A percentile compares a stretch with the other conserved stretches of the same genome.
These are phyloP conservation scores for Aspergillus latus DNA, from an alignment of 2,329 filamentous ascomycete species.

Conservation along the genomic window DNA sequence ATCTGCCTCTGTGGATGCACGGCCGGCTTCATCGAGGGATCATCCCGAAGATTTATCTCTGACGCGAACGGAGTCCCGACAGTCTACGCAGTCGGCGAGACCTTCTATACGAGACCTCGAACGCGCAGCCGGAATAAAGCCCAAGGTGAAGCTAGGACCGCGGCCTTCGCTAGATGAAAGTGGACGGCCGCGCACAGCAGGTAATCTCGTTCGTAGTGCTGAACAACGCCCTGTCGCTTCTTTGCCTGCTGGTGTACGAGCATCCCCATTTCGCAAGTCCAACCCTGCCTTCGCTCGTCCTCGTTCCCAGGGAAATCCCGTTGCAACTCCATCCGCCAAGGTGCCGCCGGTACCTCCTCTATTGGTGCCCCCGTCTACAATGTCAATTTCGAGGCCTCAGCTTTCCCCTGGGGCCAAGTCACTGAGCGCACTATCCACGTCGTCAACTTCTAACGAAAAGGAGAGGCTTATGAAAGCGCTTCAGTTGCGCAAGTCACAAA, in stretches of 20 bases:
- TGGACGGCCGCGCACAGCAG: slow-evolving; percentile 60
- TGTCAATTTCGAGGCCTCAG: slow-evolving; percentile 35
- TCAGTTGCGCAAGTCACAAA: slow-evolving; percentile 82
- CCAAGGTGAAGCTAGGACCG: slow-evolving; percentile 84
- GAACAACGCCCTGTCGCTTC: slow-evolving; percentile 72
- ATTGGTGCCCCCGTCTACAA: slow-evolving; percentile 39
- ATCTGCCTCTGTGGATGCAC: slow-evolving; percentile 15
- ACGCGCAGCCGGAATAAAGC: slow-evolving; percentile 39
- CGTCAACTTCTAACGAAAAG: slow-evolving; percentile 81
- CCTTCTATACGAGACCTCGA: slow-evolving; percentile 48
- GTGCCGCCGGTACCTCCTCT: slow-evolving; percentile 40
- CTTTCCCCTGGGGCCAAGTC: slow-evolving; percentile 43
- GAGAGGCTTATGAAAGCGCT: slow-evolving; percentile 90
- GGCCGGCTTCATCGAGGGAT: slow-evolving; percentile 20
- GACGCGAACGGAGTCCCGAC: slow-evolving; percentile 36
- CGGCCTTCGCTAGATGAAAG: slow-evolving; percentile 68
- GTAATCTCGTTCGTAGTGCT: slow-evolving; percentile 44
- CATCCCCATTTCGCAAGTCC: slow-evolving; percentile 51
- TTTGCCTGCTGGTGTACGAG: slow-evolving; percentile 76
- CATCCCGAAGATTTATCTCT: slow-evolving; percentile 38
- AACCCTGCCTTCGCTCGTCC: slow-evolving; percentile 48
- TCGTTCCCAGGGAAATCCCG: slow-evolving; percentile 44
- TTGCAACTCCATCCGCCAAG: slow-evolving; percentile 30
- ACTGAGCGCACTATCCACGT: slow-evolving; percentile 48
- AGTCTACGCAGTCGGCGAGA: slow-evolving; percentile 44